A percentile compares a stretch with the other conserved stretches of the same genome.
phyloP scores from a whole-genome alignment of 192 early-diverging fungal genomes.

The Mortierella hygrophila region DNA sequence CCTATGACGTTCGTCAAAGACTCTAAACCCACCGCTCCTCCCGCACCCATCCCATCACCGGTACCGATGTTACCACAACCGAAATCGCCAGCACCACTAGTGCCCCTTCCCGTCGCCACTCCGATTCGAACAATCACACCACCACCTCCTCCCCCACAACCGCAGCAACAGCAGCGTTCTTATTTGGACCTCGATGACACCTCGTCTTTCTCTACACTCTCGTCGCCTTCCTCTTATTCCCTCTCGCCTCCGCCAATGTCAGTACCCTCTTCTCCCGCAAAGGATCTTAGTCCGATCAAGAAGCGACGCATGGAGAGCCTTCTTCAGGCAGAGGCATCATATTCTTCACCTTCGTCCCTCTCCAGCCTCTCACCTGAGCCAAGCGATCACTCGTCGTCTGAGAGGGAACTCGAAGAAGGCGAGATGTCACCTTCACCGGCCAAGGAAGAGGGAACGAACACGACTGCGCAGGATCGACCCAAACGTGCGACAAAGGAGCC shows the following conservation, averaged over 20 bases:
- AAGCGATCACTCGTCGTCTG: slow-evolving; percentile 16
- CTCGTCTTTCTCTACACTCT: slow-evolving; percentile 48
- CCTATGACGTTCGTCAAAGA: neutral
- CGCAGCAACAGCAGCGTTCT: neutral
- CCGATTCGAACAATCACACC: neutral
- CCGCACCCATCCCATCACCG: neutral
- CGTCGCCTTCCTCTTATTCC: slow-evolving; percentile 41
- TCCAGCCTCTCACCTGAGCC: slow-evolving; percentile 35
- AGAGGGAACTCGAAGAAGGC: slow-evolving; percentile 1
- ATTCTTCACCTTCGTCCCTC: slow-evolving; percentile 25
- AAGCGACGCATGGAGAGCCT: slow-evolving; percentile 28
- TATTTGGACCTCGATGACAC: slow-evolving; percentile 37
- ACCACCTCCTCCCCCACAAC: slow-evolving; percentile 6
- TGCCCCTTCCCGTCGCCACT: neutral
- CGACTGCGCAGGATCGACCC: neutral
- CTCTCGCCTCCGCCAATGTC: slow-evolving; percentile 30
- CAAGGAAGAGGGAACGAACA: neutral
- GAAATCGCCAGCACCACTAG: neutral
- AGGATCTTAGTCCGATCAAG: slow-evolving; percentile 19
- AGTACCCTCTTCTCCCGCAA: slow-evolving; percentile 7
- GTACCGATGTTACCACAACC: too few relatives aligned
- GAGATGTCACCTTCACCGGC: neutral
- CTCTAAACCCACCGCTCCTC: neutral
- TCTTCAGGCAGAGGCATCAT: slow-evolving; percentile 9
- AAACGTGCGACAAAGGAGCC: neutral